Evolutionary conservation across 1,284 basidiomycete species (phyloP).

Genomic region (Marasmius oreades): DNA sequence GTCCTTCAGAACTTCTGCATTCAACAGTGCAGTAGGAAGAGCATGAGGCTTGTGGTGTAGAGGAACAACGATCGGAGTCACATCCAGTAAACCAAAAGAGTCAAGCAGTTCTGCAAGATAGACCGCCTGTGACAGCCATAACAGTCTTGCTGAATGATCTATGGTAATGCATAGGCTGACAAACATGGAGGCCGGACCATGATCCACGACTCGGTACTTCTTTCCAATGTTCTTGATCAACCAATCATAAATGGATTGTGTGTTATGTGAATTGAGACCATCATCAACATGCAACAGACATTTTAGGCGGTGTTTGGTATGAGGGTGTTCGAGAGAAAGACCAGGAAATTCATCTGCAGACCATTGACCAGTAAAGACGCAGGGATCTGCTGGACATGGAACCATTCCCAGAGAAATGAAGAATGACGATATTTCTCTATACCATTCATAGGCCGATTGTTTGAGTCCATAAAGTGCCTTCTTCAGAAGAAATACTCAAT

Average conservation of each 20-base stretch:
- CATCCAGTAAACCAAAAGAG: background rate
- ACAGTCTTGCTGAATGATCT: background rate
- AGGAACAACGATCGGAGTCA: background rate
- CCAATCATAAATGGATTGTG: background rate
- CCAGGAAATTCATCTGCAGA: background rate
- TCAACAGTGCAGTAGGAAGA: background rate
- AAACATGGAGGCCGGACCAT: background rate
- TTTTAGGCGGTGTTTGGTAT: background rate
- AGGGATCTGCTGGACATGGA: conserved; percentile 20
- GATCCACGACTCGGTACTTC: background rate
- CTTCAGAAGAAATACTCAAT: conserved; percentile 16
- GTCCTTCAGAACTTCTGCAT: background rate
- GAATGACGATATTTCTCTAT: conserved; percentile 21
- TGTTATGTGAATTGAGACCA: background rate
- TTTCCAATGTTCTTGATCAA: background rate
- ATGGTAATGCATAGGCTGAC: conserved; percentile 1
- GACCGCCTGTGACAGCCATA: conserved; percentile 4
- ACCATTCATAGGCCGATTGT: conserved; percentile 32
- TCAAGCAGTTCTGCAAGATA: conserved; percentile 9
- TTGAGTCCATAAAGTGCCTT: conserved; percentile 34
- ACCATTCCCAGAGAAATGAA: conserved; percentile 22
- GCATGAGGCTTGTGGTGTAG: background rate
- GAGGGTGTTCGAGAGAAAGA: background rate
- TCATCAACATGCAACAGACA: background rate
- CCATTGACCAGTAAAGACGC: conserved; percentile 14